Base-by-base conservation (phyloP, 139 green algal species). In the Pleodorina starrii region DNA sequence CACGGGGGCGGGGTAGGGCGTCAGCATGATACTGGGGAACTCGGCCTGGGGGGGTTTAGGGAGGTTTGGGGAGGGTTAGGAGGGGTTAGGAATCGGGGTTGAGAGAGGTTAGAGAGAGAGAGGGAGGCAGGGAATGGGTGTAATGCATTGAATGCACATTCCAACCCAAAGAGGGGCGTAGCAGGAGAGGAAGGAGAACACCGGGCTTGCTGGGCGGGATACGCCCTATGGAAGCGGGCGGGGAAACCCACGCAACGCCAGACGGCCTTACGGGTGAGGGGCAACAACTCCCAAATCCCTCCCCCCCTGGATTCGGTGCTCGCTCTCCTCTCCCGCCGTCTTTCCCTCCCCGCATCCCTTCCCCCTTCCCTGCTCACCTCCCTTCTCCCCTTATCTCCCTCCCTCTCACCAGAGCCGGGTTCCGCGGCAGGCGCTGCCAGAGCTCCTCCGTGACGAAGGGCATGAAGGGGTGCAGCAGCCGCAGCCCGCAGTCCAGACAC, bases 401-500 rank as follows among this genome's bases (percentile, higher is more conserved):
- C n/a, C n/a, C n/a, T n/a, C 74, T 17, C 59, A 86, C 79, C 54
- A 86, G 25, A 7, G 66, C 57, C 0, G 79, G 57, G 57, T 57
- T n/a, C 19, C 79, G 93, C 19, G 97, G 97, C 43, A 98, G 88
- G 10, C 94, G 93, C 82, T 99, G 95, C 98, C 98, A 99, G 14
- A 99, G 93, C 91, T 99, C 96, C 95, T 99, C 98, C 7, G 98
- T 99, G 79, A 99, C 95, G 87, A 97, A 99, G 3, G 98, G 98
- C 96, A 99, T 99, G 95, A 99, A 98, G 35, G 98, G 98, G 93
- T 99, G 98, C 90, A 98, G 92, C 86, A 99, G 93, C 46, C 93
- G 80, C 71, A 99, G 93, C 25, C 98, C 97, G 12, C 60, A 66
- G 40, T 99, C 97, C 68, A 99, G 94, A 88, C 94, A 97, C 25